Base-by-base conservation (phyloP, 2,329 filamentous ascomycete genomes). In the Gnomoniopsis smithogilvyi region DNA sequence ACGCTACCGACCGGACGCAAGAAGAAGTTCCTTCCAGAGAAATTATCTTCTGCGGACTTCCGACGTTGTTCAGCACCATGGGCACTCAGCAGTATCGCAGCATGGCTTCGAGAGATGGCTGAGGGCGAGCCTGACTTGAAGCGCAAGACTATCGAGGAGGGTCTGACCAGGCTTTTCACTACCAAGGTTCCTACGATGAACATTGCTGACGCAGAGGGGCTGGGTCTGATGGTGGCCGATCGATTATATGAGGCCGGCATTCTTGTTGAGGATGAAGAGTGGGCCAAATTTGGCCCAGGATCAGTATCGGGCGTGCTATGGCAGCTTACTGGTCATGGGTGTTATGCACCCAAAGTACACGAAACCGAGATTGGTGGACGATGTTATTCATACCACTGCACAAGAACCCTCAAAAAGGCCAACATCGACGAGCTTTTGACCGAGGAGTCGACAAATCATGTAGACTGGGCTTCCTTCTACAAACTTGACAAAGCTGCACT, bases 131-230 rank as follows among this genome's bases (percentile, higher is more conserved):
- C 88, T 12, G 92, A 99, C 72, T 77, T 99, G 50, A 92, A 90
- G 70, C 85, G 90, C 69, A 90, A 92, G 68, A 88, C 90, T 1
- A 87, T 99, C 54, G 88, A 92, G 60, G 93, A 98, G 65, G 93
- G 91, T 2, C 80, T 99, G 46, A 87, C 96, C 46, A 90, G 88
- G 33, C 79, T 99, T 7, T 98, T 99, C 72, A 96, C 91, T 1
- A 85, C 91, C 74, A 98, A 97, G 73, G 92, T 99, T 0, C 93
- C 95, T 0, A 99, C 92, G 0, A 97, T 99, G 92, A 98, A 99
- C 67, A 94, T 95, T 46, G 93, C 94, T 6, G 96, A 99, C 78
- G 95, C 95, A 0, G 95, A 99, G 71, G 89, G 88, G 1, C 79
- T 99, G 54, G 91, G 91, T 62, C 83, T 85, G 60, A 86, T 85